phyloP scores from a whole-genome alignment of 1,284 basidiomycete species.

The Lignosus rhinocerotis region DNA sequence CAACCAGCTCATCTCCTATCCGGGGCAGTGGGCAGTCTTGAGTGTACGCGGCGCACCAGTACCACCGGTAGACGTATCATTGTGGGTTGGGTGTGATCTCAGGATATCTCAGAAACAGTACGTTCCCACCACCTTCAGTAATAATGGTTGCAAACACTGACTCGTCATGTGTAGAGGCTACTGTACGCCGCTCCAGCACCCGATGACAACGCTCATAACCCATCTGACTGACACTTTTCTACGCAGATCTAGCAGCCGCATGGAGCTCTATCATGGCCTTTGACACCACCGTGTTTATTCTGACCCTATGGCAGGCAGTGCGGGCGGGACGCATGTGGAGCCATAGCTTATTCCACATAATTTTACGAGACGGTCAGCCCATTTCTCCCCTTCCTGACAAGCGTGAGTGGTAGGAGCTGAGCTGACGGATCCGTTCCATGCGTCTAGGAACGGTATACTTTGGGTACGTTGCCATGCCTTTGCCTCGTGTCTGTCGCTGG shows the following conservation, averaged over 20 bases:
- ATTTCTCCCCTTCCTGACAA: neutral
- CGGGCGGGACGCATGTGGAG: slow-evolving; percentile 1
- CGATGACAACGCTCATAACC: neutral
- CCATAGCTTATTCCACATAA: slow-evolving; percentile 2
- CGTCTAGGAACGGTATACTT: slow-evolving; percentile 8
- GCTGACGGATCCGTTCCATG: neutral
- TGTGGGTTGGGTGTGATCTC: slow-evolving; percentile 7
- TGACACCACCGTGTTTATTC: slow-evolving; percentile 6
- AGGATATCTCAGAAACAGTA: slow-evolving; percentile 7
- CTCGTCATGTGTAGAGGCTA: slow-evolving; percentile 3
- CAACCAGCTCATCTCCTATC: neutral
- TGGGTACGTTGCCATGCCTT: neutral
- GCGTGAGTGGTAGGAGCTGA: no score
- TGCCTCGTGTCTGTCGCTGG: no score
- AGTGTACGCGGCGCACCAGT: neutral
- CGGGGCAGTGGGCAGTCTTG: neutral
- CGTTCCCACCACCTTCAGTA: neutral
- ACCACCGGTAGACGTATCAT: neutral
- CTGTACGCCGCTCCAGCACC: neutral
- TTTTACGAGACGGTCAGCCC: slow-evolving; percentile 9
- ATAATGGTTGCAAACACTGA: neutral
- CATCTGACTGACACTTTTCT: neutral
- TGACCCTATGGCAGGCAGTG: slow-evolving; percentile 7
- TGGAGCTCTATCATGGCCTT: slow-evolving; percentile 11
- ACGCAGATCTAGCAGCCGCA: slow-evolving; percentile 6